Evolutionary conservation across 306 rosid genomes (phyloP), one percentile per base, ranked within the genome.

Genomic region (Rubus idaeus): DNA sequence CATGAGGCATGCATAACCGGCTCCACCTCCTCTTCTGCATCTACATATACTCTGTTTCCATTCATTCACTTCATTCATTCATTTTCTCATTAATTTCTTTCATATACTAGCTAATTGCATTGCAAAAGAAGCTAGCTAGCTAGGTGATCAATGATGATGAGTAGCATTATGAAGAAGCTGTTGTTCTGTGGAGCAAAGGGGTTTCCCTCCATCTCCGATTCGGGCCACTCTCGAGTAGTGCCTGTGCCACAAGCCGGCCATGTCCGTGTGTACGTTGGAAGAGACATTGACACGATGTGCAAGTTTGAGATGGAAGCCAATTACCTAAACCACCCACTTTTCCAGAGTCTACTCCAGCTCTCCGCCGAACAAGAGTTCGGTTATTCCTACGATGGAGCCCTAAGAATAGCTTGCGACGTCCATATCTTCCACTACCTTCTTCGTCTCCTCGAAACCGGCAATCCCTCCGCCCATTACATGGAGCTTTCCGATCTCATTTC

Each of bases 401-500:
- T 57, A 57, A 57, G 64, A 9, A 57, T 57, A 57, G 39, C 64
- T 13, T 57, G 64, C 37, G 37, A 57, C 2, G 16, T 57, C 64
- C 37, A 57, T 20, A 39, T 57, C 37, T 57, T 57, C 64, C 64
- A 4, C 12, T 21, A 57, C 30, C 10, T 57, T 57, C 64, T 57
- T 23, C 39, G 10, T 57, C 64, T 57, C 14, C 64, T 57, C 14
- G 64, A 57, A 20, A 57, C 64, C 5, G 20, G 30, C 62, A 56
- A 56, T 20, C 62, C 62, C 62, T 7, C 62, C 5, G 62, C 62
- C 30, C 62, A 56, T 20, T 56, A 56, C 30, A 56, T 56, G 62
- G 62, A 56, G 62, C 62, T 56, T 56, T 56, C 62, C 20, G 62
- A 56, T 20, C 62, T 56, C 13, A 56, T 56, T 56, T 56, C 56